A percentile compares a stretch with the other conserved stretches of the same genome.
These are phyloP conservation scores for Elongisporangium prolatum DNA, from an alignment of 352 stramenopile genomes.

Conservation along the genomic window DNA sequence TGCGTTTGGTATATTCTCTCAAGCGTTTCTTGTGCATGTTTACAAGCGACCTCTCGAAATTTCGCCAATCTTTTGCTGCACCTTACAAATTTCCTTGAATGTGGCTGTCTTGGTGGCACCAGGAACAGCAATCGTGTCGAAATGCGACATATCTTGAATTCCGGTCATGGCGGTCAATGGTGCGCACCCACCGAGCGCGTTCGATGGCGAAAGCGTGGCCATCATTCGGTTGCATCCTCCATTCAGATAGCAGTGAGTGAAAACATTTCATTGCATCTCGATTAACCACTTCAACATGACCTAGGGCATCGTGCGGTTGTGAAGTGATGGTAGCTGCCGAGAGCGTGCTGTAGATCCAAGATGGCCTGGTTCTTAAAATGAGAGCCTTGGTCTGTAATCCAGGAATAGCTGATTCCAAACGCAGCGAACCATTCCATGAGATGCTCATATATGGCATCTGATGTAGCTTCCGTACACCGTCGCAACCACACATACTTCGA, in stretches of 20 bases:
- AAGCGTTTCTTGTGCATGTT: conserved; percentile 5
- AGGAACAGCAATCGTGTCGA: conserved; percentile 5
- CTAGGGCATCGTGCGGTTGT: conserved; percentile 19
- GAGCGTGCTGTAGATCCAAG: conserved; percentile 5
- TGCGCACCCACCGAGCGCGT: conserved; percentile 15
- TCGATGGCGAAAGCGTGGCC: conserved; percentile 7
- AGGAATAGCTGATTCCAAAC: conserved; percentile 8
- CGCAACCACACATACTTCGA: conserved; percentile 18
- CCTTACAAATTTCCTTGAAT: conserved; percentile 1
- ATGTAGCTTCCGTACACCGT: conserved; percentile 5
- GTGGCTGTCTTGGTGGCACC: not conserved
- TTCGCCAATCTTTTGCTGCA: not conserved
- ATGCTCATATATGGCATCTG: not conserved
- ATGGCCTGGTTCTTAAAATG: conserved; percentile 34
- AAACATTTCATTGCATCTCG: conserved; percentile 10
- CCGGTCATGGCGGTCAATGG: conserved; percentile 23
- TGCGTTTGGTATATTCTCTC: not conserved
- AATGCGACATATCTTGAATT: not conserved
- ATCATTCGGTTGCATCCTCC: conserved; percentile 8
- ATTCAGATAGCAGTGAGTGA: conserved; percentile 12
- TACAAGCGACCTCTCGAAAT: not conserved
- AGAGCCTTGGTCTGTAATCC: conserved; percentile 21
- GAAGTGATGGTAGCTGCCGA: conserved; percentile 22
- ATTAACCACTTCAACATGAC: conserved; percentile 29
- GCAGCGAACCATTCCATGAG: conserved; percentile 7